phyloP scores from a whole-genome alignment of 768 basidiomycete genomes.

The Clitopilus passeckerianus region DNA sequence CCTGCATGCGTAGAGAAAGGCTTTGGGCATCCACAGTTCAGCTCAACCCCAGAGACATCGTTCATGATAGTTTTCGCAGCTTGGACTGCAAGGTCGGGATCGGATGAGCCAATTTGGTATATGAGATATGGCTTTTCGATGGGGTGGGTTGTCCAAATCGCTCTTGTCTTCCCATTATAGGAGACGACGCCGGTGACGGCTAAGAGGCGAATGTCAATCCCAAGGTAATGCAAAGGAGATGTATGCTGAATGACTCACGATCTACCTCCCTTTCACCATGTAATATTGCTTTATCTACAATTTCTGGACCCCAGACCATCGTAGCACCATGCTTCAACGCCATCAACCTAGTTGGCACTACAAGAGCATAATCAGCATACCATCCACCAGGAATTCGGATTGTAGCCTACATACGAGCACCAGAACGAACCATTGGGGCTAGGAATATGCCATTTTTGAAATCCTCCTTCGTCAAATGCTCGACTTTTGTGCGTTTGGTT shows the following conservation, averaged over 20 bases:
- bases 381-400: conserved; percentile 6
- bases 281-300: conserved; percentile 93
- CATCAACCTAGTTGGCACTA: conserved; percentile 83
- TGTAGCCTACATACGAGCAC: conserved; percentile 56
- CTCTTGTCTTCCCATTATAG: conserved; percentile 77
- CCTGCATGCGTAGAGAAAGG: conserved; percentile 92
- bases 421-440: conserved; percentile 98
- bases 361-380: conserved; percentile 9
- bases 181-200: conserved; percentile 84
- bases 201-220: conserved; percentile 20
- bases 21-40: conserved; percentile 98
- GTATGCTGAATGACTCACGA: conserved; percentile 48
- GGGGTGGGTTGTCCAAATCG: conserved; percentile 91
- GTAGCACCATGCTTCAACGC: conserved; percentile 91
- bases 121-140: conserved; percentile 92
- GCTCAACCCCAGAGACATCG: conserved; percentile 91
- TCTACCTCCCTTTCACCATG: conserved; percentile 81
- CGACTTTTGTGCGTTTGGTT: conserved; percentile 50
- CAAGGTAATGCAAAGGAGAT: background rate
- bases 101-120: conserved; percentile 91
- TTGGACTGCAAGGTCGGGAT: conserved; percentile 87
- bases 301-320: conserved; percentile 95
- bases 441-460: conserved; percentile 90
- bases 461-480: conserved; percentile 61
- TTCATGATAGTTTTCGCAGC: conserved; percentile 83